phyloP scores from a whole-genome alignment of 78 protist genomes.

The Salpingoeca rosetta region DNA sequence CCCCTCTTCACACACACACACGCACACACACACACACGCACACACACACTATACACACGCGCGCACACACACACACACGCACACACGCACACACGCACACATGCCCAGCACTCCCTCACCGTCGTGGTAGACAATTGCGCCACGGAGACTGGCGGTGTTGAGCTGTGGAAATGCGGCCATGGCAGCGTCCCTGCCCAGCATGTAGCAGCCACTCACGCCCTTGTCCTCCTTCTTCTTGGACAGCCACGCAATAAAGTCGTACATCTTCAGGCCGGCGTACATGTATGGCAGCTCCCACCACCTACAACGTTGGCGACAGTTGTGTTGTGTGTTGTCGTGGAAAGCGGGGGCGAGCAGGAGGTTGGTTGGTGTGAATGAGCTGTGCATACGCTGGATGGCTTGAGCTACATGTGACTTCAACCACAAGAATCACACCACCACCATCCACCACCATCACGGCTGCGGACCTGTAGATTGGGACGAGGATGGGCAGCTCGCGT shows the following conservation, averaged over 20 bases:
- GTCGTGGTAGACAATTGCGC: constrained; percentile 68
- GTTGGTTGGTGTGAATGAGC: too few species aligned
- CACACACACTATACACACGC: not conserved
- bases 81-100: not conserved
- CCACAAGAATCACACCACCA: too few species aligned
- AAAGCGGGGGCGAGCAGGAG: too few species aligned
- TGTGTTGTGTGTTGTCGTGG: too few species aligned
- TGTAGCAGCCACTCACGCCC: constrained; percentile 18
- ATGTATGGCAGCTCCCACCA: constrained; percentile 51
- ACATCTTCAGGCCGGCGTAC: constrained; percentile 63
- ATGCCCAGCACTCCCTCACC: constrained; percentile 4
- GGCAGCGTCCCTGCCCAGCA: constrained; percentile 23
- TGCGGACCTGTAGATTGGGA: constrained; percentile 57
- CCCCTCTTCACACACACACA: too few species aligned
- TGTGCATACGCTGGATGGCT: too few species aligned
- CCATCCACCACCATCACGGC: not conserved
- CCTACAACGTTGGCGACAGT: too few species aligned
- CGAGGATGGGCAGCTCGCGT: constrained; percentile 66
- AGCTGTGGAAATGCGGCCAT: constrained; percentile 49
- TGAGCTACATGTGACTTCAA: too few species aligned
- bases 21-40: too few species aligned
- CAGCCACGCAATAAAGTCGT: constrained; percentile 67
- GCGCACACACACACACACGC: not conserved
- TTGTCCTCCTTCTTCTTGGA: too few species aligned
- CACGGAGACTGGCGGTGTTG: constrained; percentile 16